A percentile compares a stretch with the other conserved stretches of the same genome.
Evolutionary conservation across 305 asterid species (phyloP).

Genomic region (Rubia peregrina): DNA sequence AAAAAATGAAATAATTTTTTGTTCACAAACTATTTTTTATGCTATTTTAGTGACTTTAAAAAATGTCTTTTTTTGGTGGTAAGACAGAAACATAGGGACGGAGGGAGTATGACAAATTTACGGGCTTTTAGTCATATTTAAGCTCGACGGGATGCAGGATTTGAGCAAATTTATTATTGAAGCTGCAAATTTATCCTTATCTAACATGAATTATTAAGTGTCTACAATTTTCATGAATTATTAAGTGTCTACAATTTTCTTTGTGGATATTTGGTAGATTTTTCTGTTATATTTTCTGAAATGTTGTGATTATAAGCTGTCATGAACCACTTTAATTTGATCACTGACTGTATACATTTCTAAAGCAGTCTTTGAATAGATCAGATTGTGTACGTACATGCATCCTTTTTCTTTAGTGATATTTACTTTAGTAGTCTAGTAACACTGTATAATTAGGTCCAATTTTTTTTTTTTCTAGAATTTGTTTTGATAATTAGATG

Average conservation of each 20-base stretch:
- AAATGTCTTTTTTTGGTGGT: too few species aligned
- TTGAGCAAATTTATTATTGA: background rate
- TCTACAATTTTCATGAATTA: too few species aligned
- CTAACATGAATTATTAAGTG: too few species aligned
- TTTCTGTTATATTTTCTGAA: background rate
- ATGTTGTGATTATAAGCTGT: background rate
- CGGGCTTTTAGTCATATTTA: background rate
- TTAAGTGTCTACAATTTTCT: background rate
- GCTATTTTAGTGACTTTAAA: too few species aligned
- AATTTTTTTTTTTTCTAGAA: background rate
- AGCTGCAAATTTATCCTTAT: background rate
- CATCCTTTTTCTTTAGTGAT: background rate
- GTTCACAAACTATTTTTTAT: too few species aligned
- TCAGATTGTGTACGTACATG: background rate
- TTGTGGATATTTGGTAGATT: background rate
- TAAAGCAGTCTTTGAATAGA: background rate
- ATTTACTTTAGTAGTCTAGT: background rate
- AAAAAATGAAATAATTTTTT: too few species aligned
- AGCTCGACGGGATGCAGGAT: background rate
- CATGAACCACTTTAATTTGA: background rate
- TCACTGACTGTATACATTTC: background rate
- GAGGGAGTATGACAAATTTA: background rate
- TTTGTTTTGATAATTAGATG: background rate
- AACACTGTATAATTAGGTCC: background rate
- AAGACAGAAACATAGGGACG: too few species aligned